A percentile compares a stretch with the other conserved stretches of the same genome.
Conservation (phyloP, 2,329 filamentous ascomycete species). For the Fonsecaea erecta region DNA sequence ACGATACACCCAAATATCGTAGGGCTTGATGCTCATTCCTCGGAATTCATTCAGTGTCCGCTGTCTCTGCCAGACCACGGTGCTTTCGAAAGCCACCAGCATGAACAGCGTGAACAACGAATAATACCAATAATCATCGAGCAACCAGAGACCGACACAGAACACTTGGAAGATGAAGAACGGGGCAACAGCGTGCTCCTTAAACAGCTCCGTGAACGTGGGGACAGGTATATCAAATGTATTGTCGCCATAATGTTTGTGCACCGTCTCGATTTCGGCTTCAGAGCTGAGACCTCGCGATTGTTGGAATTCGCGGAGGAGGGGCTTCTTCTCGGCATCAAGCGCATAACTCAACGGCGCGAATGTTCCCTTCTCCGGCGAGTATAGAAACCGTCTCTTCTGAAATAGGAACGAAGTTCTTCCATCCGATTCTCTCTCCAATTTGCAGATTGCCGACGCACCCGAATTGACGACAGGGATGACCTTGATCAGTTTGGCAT, state of each 20-base stretch:
- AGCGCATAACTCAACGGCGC: conserved; percentile 80
- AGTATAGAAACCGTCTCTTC: conserved; percentile 93
- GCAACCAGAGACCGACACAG: conserved; percentile 96
- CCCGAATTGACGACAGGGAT: conserved; percentile 89
- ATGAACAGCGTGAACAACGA: conserved; percentile 98
- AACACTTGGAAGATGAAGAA: conserved; percentile 99
- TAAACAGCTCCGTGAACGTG: conserved; percentile 92
- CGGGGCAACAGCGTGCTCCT: conserved; percentile 96
- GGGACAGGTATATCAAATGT: conserved; percentile 98
- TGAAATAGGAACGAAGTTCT: conserved; percentile 93
- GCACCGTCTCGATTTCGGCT: conserved; percentile 76
- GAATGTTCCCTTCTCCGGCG: conserved; percentile 73
- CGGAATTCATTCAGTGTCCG: conserved; percentile 94
- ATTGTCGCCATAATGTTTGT: conserved; percentile 94
- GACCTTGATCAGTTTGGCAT: conserved; percentile 88
- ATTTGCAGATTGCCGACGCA: conserved; percentile 80
- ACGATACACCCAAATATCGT: conserved; percentile 89
- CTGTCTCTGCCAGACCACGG: conserved; percentile 98
- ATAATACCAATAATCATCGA: conserved; percentile 99
- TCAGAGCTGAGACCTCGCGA: conserved; percentile 74
- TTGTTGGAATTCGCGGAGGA: conserved; percentile 76
- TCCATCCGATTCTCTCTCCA: conserved; percentile 75
- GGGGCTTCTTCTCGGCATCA: conserved; percentile 82
- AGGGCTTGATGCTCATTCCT: conserved; percentile 99
- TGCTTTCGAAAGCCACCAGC: conserved; percentile 96